These are phyloP conservation scores for Nicotiana otophora DNA, from an alignment of 257 asterid genomes.

Conservation along the genomic window DNA sequence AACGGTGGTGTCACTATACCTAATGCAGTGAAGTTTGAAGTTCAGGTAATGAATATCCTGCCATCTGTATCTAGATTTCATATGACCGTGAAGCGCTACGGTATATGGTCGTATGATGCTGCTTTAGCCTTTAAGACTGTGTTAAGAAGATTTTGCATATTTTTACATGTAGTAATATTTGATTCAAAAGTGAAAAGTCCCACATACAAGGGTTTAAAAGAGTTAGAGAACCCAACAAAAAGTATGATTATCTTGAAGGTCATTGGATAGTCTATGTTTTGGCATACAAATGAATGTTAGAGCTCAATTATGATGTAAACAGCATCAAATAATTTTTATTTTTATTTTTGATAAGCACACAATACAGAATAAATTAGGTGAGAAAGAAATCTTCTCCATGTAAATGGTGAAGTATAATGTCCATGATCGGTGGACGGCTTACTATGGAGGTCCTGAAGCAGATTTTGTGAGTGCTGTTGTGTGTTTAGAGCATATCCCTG, in stretches of 20 bases:
- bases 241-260: no score
- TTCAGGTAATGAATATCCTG: constrained; percentile 53
- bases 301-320: no score
- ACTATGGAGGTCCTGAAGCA: neutral
- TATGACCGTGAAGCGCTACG: no score
- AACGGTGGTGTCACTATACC: constrained; percentile 37
- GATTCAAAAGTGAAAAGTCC: no score
- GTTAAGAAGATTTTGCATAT: neutral
- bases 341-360: no score
- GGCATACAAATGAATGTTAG: no score
- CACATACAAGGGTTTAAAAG: no score
- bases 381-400: neutral
- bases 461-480: neutral
- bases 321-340: no score
- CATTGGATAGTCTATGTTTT: no score
- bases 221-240: no score
- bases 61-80: no score
- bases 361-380: neutral
- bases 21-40: constrained; percentile 75
- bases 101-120: neutral
- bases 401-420: neutral
- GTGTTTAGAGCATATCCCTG: neutral
- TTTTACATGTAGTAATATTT: no score
- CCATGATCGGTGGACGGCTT: neutral
- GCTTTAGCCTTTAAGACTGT: neutral